Conservation (phyloP, 2,329 filamentous ascomycete genomes). For the Periconia sp. region DNA sequence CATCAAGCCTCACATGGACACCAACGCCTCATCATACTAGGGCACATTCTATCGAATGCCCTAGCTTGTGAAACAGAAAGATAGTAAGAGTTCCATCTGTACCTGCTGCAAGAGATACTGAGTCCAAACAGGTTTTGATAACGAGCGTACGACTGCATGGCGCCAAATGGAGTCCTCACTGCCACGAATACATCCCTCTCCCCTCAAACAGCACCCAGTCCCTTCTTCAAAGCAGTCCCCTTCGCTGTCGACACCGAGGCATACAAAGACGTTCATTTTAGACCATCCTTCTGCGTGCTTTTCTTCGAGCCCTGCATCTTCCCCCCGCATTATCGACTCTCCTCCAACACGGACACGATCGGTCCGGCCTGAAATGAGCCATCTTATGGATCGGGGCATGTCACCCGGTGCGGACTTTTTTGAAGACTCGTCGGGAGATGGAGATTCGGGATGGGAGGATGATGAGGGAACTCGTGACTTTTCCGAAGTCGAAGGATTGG, state of each 20-base stretch:
- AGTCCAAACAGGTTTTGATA: too few relatives aligned
- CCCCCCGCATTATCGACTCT: constrained; percentile 32
- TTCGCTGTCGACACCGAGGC: constrained; percentile 14
- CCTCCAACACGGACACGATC: constrained; percentile 25
- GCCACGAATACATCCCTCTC: constrained; percentile 3
- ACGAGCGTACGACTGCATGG: too few relatives aligned
- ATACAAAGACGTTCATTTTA: constrained; percentile 28
- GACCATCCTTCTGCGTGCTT: constrained; percentile 31
- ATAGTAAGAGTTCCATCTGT: too few relatives aligned
- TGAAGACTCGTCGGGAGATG: constrained; percentile 29
- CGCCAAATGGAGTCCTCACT: constrained; percentile 10
- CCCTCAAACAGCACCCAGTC: constrained; percentile 17
- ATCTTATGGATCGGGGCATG: constrained; percentile 27
- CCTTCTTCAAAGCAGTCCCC: constrained; percentile 11
- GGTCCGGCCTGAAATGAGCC: constrained; percentile 28
- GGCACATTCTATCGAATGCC: too few relatives aligned
- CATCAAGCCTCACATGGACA: too few relatives aligned
- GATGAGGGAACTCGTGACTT: constrained; percentile 17
- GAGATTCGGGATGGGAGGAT: constrained; percentile 29
- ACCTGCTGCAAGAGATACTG: too few relatives aligned
- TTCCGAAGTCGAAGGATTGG: constrained; percentile 7
- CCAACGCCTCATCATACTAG: too few relatives aligned
- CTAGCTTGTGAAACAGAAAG: too few relatives aligned
- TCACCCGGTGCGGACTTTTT: constrained; percentile 35
- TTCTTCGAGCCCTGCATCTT: constrained; percentile 37